A percentile compares a stretch with the other conserved stretches of the same genome.
These are phyloP conservation scores for Raffaelea ambrosiae DNA, from an alignment of 2,329 filamentous ascomycete genomes.

Conservation along the genomic window DNA sequence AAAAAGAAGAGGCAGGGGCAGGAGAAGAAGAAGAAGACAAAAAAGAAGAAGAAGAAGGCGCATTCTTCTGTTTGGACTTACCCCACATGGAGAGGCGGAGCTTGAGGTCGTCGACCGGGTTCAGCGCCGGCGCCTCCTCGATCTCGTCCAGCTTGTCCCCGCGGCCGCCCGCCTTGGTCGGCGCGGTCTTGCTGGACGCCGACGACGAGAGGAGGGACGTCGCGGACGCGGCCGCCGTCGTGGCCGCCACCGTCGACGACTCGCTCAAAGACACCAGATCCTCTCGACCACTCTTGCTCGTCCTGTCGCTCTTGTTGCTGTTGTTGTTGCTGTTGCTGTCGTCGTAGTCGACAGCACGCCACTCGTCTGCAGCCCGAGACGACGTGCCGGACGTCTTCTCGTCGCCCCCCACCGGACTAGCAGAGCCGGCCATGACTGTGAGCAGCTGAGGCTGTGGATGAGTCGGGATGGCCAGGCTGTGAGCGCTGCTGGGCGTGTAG, in stretches of 20 bases:
- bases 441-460: background rate
- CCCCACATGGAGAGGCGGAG: slow-evolving; percentile 31
- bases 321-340: slow-evolving; percentile 17
- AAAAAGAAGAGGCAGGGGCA: too few species aligned
- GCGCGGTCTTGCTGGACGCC: too few species aligned
- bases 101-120: slow-evolving; percentile 24
- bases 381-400: slow-evolving; percentile 24
- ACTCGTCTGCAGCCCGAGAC: background rate
- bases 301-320: background rate
- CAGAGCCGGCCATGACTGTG: slow-evolving; percentile 20
- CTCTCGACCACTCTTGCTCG: slow-evolving; percentile 16
- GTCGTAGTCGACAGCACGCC: slow-evolving; percentile 12
- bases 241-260: background rate
- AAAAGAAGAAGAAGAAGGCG: slow-evolving; percentile 12
- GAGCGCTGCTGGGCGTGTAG: background rate
- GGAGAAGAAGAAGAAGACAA: slow-evolving; percentile 11
- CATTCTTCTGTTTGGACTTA: too few species aligned
- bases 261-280: slow-evolving; percentile 13
- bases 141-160: background rate
- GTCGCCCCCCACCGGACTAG: slow-evolving; percentile 12
- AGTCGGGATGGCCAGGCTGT: background rate
- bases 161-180: too few species aligned
- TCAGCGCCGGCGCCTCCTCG: slow-evolving; percentile 4
- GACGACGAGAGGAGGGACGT: too few species aligned
- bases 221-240: background rate